These are phyloP conservation scores for Saccharomycopsis malanga DNA, from an alignment of 805 yeast species.

Conservation along the genomic window DNA sequence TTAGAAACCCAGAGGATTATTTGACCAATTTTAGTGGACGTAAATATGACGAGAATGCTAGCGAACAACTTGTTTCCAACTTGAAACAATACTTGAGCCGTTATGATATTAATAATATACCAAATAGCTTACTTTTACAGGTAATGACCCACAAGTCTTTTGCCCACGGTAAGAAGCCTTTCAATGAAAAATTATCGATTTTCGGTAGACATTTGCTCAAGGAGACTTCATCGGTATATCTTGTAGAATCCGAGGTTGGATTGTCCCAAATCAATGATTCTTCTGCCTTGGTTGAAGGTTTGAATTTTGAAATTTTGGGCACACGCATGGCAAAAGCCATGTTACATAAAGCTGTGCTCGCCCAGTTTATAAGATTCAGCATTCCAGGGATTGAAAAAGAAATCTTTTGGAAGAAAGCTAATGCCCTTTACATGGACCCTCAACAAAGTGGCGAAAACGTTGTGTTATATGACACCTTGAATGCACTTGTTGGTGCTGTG, in stretches of 20 bases:
- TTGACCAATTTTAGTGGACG: slow-evolving; percentile 23
- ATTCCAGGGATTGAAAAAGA: slow-evolving; percentile 38
- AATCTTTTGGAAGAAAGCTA: slow-evolving; percentile 62
- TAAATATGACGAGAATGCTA: slow-evolving; percentile 45
- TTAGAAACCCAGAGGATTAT: slow-evolving; percentile 60
- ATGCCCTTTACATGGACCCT: slow-evolving; percentile 37
- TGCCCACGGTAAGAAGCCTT: slow-evolving; percentile 85
- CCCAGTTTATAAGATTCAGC: slow-evolving; percentile 43
- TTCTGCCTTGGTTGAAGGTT: slow-evolving; percentile 35
- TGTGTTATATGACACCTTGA: slow-evolving; percentile 46
- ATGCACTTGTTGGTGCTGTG: slow-evolving; percentile 65
- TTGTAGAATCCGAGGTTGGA: slow-evolving; percentile 20
- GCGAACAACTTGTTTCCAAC: slow-evolving; percentile 40
- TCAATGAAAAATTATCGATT: slow-evolving; percentile 75
- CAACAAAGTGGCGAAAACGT: slow-evolving; percentile 49
- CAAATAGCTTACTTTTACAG: slow-evolving; percentile 56
- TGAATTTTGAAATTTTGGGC: slow-evolving; percentile 56
- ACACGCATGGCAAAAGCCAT: slow-evolving; percentile 44
- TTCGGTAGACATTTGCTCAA: slow-evolving; percentile 62
- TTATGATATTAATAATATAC: slow-evolving; percentile 1
- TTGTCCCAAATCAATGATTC: slow-evolving; percentile 24
- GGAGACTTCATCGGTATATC: slow-evolving; percentile 39
- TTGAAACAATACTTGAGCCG: slow-evolving; percentile 44
- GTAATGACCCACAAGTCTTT: slow-evolving; percentile 89
- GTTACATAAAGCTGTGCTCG: slow-evolving; percentile 43